A percentile compares a stretch with the other conserved stretches of the same genome.
These are phyloP conservation scores for Cyclotella cryptica DNA, from an alignment of 108 stramenopile genomes.

Conservation along the genomic window DNA sequence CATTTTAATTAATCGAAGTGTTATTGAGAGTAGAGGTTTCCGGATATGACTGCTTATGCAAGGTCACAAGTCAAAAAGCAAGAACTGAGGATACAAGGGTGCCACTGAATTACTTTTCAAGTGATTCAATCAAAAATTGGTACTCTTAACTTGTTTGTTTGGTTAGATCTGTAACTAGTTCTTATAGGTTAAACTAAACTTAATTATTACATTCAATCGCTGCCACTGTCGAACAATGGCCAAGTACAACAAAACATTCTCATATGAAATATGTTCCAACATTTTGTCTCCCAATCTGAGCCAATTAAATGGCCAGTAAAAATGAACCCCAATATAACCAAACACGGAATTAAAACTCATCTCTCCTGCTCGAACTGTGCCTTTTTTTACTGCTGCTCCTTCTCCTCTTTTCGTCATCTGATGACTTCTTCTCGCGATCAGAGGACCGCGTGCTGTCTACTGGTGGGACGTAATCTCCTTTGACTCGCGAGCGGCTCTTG, in stretches of 20 bases:
- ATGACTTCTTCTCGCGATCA: neutral
- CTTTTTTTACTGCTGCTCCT: neutral
- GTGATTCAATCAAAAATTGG: no score
- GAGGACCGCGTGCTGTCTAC: neutral
- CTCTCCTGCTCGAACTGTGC: neutral
- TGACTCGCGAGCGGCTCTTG: conserved; percentile 3
- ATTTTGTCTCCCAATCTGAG: neutral
- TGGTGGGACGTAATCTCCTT: neutral
- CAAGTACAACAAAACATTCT: neutral
- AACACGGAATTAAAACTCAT: neutral
- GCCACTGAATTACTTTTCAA: no score
- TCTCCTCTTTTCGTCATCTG: neutral
- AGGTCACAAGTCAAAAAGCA: no score
- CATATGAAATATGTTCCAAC: neutral
- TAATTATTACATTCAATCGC: neutral
- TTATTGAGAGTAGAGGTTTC: no score
- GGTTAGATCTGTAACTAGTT: no score
- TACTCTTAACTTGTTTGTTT: no score
- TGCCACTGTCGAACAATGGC: neutral
- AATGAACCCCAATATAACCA: neutral
- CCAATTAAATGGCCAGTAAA: neutral
- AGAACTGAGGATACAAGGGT: no score
- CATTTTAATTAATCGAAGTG: no score
- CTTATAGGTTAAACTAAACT: no score
- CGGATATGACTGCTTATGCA: no score